Evolutionary conservation across 345 rosid species (phyloP).

Genomic region (Ceriops zippeliana): DNA sequence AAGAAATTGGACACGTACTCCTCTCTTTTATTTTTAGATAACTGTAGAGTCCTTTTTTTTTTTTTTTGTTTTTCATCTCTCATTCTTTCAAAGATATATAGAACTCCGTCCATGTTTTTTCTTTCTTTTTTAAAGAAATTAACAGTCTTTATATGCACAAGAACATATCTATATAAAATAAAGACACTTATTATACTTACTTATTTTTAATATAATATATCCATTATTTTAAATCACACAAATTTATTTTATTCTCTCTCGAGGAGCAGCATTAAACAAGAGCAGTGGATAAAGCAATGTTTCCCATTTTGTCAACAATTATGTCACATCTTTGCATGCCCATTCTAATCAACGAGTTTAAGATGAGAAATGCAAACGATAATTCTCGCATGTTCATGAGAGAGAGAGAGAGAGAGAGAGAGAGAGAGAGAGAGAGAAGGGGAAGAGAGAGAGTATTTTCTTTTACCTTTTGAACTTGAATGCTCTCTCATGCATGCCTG

Average conservation of each 20-base stretch:
- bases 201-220: too few relatives aligned
- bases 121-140: background rate
- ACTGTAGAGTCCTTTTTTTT: too few relatives aligned
- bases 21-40: too few relatives aligned
- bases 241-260: background rate
- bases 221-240: background rate
- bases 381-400: conserved; percentile 1
- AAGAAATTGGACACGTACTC: too few relatives aligned
- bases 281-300: conserved; percentile 19
- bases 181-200: too few relatives aligned
- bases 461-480: conserved; percentile 19
- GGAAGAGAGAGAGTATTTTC: background rate
- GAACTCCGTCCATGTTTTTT: too few relatives aligned
- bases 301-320: conserved; percentile 21
- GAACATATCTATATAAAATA: background rate
- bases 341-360: conserved; percentile 11
- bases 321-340: conserved; percentile 27
- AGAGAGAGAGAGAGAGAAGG: too few relatives aligned
- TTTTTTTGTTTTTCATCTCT: too few relatives aligned
- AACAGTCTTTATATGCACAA: background rate
- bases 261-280: conserved; percentile 17
- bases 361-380: background rate
- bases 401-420: background rate
- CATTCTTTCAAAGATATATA: too few relatives aligned
- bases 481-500: conserved; percentile 25